Conservation (phyloP, 345 rosid genomes). For the Trapa bicornis region DNA sequence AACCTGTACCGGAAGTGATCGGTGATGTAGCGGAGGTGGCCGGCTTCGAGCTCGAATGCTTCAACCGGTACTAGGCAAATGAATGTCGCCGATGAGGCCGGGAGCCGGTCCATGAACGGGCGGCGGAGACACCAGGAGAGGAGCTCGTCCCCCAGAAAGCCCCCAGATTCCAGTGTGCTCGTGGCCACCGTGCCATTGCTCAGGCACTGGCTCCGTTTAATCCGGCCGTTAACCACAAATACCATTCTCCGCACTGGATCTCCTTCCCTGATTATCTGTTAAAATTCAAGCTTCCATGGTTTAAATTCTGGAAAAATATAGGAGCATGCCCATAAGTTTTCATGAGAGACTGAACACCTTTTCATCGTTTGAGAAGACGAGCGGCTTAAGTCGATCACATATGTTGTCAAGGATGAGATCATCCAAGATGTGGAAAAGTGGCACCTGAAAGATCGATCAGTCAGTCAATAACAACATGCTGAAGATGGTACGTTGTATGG, state of each 20-base stretch:
- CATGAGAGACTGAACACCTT: constrained; percentile 30
- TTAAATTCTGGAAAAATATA: no score
- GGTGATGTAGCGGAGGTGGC: constrained; percentile 64
- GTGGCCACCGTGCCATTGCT: constrained; percentile 66
- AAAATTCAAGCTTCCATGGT: not conserved
- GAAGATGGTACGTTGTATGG: no score
- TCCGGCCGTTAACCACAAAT: constrained; percentile 48
- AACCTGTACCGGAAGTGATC: constrained; percentile 85
- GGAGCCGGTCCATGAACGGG: constrained; percentile 71
- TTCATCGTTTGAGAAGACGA: constrained; percentile 69
- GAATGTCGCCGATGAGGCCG: constrained; percentile 80
- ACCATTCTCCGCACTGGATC: constrained; percentile 81
- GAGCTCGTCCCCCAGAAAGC: constrained; percentile 77
- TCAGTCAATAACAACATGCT: not conserved
- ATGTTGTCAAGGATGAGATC: constrained; percentile 87
- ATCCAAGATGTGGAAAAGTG: constrained; percentile 63
- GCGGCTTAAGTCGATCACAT: constrained; percentile 68
- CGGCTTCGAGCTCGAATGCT: constrained; percentile 49
- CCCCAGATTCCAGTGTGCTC: constrained; percentile 59
- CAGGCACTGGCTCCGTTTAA: constrained; percentile 49
- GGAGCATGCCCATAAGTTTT: no score
- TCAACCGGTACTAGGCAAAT: constrained; percentile 44
- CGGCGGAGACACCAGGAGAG: constrained; percentile 90
- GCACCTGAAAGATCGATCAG: constrained; percentile 34
- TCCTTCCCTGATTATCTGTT: constrained; percentile 79